A percentile compares a stretch with the other conserved stretches of the same genome.
These are phyloP conservation scores for Calvatia gigantea DNA, from an alignment of 768 basidiomycete species.

Conservation along the genomic window DNA sequence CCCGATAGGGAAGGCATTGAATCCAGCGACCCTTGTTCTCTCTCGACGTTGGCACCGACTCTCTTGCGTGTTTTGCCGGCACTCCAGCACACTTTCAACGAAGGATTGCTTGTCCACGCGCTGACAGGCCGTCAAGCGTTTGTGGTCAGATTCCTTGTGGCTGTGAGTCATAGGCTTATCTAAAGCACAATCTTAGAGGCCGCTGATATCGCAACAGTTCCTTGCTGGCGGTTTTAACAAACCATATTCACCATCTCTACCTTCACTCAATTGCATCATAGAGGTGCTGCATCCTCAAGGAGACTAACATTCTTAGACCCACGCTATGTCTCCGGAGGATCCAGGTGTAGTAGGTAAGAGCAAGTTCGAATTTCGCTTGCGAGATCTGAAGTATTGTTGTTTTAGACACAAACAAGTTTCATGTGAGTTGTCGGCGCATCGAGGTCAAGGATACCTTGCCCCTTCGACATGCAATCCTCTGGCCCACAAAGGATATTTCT, in stretches of 20 bases:
- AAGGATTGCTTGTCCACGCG: not conserved
- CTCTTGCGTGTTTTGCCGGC: no score
- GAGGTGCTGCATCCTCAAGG: conserved; percentile 9
- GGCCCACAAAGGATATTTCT: conserved; percentile 47
- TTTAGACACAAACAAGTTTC: not conserved
- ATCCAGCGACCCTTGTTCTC: no score
- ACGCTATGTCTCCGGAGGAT: not conserved
- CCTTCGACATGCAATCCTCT: conserved; percentile 55
- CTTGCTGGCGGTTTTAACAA: conserved; percentile 1
- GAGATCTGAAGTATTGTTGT: not conserved
- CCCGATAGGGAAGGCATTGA: no score
- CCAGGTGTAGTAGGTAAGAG: not conserved
- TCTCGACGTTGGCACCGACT: no score
- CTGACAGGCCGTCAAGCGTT: not conserved
- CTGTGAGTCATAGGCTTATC: not conserved
- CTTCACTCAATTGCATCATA: not conserved
- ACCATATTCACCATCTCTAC: not conserved
- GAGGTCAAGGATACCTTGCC: conserved; percentile 39
- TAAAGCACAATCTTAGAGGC: not conserved
- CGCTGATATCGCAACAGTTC: not conserved
- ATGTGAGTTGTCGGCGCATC: conserved; percentile 24
- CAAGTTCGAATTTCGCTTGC: not conserved
- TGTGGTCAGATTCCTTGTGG: not conserved
- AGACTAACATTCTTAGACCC: conserved; percentile 8
- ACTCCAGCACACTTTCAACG: no score